Conservation (phyloP, 1,284 basidiomycete species). For the Marasmius fiardii region DNA sequence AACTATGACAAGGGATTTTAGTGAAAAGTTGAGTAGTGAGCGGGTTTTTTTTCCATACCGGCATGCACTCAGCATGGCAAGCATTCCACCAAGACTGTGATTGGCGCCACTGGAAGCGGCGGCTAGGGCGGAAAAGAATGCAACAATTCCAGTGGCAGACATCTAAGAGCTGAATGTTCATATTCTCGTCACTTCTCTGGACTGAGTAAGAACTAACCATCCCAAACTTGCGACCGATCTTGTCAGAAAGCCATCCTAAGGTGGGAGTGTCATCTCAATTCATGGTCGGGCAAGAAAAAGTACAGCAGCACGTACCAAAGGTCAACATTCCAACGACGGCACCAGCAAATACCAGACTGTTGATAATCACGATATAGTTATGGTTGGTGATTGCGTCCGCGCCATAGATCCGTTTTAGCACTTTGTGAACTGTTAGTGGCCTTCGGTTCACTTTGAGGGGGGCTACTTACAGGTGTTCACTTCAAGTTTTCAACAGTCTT, state of each 20-base stretch:
- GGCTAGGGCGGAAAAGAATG: constrained; percentile 76
- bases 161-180: constrained; percentile 42
- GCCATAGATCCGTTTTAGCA: constrained; percentile 67
- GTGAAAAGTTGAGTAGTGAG: background rate
- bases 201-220: constrained; percentile 52
- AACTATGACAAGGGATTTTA: constrained; percentile 33
- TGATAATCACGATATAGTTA: constrained; percentile 59
- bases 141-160: constrained; percentile 74
- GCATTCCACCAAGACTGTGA: constrained; percentile 64
- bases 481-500: constrained; percentile 21
- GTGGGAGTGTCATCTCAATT: background rate
- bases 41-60: constrained; percentile 46
- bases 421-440: constrained; percentile 27
- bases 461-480: constrained; percentile 58
- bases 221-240: constrained; percentile 84
- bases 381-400: constrained; percentile 39
- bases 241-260: constrained; percentile 73
- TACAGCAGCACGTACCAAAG: constrained; percentile 45
- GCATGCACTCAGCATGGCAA: constrained; percentile 79
- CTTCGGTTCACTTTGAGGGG: background rate
- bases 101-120: constrained; percentile 83
- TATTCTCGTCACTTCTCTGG: background rate
- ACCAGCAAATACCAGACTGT: constrained; percentile 76
- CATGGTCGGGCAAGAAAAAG: background rate
- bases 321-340: constrained; percentile 80